Conservation (phyloP, 306 rosid species). For the Cicer pinnatifidum region DNA sequence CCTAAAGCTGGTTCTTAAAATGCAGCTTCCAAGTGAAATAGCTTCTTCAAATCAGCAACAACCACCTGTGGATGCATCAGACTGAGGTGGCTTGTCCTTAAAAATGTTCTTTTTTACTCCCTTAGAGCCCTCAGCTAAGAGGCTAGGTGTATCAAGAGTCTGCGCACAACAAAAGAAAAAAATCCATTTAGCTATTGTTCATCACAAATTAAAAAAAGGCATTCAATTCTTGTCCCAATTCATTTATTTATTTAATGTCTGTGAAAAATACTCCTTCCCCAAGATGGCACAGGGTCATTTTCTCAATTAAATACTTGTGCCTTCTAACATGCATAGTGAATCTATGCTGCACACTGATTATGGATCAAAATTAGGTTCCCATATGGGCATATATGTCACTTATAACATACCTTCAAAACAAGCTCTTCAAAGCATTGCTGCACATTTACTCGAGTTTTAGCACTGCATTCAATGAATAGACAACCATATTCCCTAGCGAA, state of each 20-base stretch:
- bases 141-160: constrained; percentile 96
- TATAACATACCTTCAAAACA: constrained; percentile 75
- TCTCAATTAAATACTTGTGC: neutral
- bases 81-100: constrained; percentile 64
- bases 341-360: constrained; percentile 12
- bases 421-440: constrained; percentile 98
- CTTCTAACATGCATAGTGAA: neutral
- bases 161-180: constrained; percentile 48
- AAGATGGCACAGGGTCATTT: neutral
- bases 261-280: neutral
- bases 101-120: constrained; percentile 84
- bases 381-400: constrained; percentile 29
- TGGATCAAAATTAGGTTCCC: neutral
- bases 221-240: constrained; percentile 13
- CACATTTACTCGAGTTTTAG: constrained; percentile 93
- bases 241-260: neutral
- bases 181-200: constrained; percentile 15
- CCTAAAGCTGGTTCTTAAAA: constrained; percentile 30
- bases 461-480: constrained; percentile 92
- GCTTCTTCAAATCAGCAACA: constrained; percentile 69
- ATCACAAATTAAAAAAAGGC: neutral
- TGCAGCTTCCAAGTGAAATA: constrained; percentile 34
- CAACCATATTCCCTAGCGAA: constrained; percentile 95
- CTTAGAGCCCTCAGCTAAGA: constrained; percentile 83
- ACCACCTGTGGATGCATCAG: constrained; percentile 64